Conservation (phyloP, 2,329 filamentous ascomycete species). For the Cercospora brassicicola region DNA sequence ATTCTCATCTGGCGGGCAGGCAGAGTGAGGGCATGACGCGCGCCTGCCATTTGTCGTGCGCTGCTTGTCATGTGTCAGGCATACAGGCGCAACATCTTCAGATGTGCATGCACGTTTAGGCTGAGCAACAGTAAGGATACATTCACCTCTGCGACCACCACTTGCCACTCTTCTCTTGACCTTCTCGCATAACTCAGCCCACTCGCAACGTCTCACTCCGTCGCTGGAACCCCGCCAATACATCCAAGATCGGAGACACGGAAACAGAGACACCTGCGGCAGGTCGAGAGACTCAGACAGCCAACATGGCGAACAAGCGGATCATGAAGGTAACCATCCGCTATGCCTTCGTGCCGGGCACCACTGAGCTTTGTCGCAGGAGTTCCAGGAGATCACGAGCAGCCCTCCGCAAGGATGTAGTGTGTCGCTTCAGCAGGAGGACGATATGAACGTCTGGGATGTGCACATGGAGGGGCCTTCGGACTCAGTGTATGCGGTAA, state of each 20-base stretch:
- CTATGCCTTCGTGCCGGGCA: background rate
- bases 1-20: background rate
- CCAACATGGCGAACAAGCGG: constrained; percentile 45
- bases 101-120: background rate
- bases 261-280: constrained; percentile 5
- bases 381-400: constrained; percentile 59
- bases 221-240: background rate
- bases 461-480: constrained; percentile 66
- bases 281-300: background rate
- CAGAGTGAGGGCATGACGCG: constrained; percentile 1
- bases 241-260: background rate
- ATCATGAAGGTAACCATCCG: constrained; percentile 45
- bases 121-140: constrained; percentile 5
- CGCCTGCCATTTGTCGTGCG: constrained; percentile 4
- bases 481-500: constrained; percentile 64
- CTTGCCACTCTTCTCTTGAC: constrained; percentile 10
- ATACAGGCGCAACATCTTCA: background rate
- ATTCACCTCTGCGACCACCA: background rate
- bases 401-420: constrained; percentile 59
- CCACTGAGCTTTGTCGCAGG: constrained; percentile 48
- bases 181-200: background rate
- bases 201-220: background rate
- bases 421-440: constrained; percentile 60
- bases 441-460: constrained; percentile 68
- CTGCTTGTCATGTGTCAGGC: constrained; percentile 7